Conservation (phyloP, 345 rosid species). For the Euphorbia tirucalli region DNA sequence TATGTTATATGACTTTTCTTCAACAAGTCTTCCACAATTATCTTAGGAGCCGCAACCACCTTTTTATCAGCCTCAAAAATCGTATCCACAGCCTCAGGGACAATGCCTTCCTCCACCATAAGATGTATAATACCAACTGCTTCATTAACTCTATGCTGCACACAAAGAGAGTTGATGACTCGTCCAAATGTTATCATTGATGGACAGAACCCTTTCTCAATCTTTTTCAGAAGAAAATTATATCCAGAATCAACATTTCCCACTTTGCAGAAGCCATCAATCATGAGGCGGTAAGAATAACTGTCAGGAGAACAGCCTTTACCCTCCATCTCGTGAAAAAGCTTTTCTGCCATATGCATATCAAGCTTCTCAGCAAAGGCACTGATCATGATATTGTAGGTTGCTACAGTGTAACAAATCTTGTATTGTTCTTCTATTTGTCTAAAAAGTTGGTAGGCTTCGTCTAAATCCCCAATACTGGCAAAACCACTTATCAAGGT, state of each 20-base stretch:
- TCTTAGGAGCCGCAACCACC: slow-evolving; percentile 86
- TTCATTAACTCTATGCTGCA: slow-evolving; percentile 59
- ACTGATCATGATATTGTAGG: slow-evolving; percentile 75
- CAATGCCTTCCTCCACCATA: slow-evolving; percentile 67
- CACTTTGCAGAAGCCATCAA: slow-evolving; percentile 79
- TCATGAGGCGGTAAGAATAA: slow-evolving; percentile 73
- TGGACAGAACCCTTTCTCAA: slow-evolving; percentile 67
- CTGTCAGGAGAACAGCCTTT: slow-evolving; percentile 60
- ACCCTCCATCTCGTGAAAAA: slow-evolving; percentile 63
- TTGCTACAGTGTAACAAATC: slow-evolving; percentile 51
- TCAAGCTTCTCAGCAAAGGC: slow-evolving; percentile 65
- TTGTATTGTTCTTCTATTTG: slow-evolving; percentile 51
- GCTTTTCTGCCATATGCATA: slow-evolving; percentile 52
- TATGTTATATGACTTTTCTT: slow-evolving; percentile 77
- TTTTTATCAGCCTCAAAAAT: slow-evolving; percentile 75
- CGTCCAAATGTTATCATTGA: slow-evolving; percentile 68
- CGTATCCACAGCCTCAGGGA: slow-evolving; percentile 69
- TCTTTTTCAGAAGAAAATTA: slow-evolving; percentile 48
- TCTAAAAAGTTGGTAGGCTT: slow-evolving; percentile 60
- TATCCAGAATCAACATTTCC: slow-evolving; percentile 59
- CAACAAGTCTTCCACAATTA: slow-evolving; percentile 81
- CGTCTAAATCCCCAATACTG: slow-evolving; percentile 58
- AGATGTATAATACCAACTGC: slow-evolving; percentile 68
- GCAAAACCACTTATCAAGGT: slow-evolving; percentile 69
- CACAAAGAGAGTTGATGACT: slow-evolving; percentile 76